phyloP scores from a whole-genome alignment of 2,329 filamentous ascomycete genomes.

The Xylaria sp. region DNA sequence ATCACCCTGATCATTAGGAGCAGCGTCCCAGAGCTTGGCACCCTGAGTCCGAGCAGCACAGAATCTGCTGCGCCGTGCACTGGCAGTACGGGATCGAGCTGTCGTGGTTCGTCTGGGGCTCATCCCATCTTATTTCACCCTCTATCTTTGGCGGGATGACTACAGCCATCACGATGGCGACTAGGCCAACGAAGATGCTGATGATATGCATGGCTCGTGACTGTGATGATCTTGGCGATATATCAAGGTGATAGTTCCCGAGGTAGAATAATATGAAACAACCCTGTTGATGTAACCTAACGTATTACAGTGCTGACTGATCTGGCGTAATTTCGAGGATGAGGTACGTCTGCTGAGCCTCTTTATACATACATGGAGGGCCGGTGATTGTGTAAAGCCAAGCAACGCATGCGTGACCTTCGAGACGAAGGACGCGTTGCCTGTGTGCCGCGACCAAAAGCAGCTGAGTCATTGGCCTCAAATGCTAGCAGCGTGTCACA shows the following conservation, averaged over 20 bases:
- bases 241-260: neutral
- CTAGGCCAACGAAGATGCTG: constrained; percentile 12
- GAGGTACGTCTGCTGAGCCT: neutral
- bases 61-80: constrained; percentile 21
- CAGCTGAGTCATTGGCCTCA: neutral
- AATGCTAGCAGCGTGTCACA: constrained; percentile 2
- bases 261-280: neutral
- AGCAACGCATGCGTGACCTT: constrained; percentile 7
- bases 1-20: neutral
- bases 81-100: constrained; percentile 28
- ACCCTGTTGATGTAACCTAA: neutral
- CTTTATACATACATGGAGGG: constrained; percentile 10
- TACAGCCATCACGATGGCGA: constrained; percentile 9
- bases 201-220: constrained; percentile 18
- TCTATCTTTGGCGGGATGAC: neutral
- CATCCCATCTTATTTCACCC: neutral
- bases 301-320: neutral
- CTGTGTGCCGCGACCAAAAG: constrained; percentile 15
- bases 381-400: constrained; percentile 1
- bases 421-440: constrained; percentile 4
- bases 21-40: constrained; percentile 22
- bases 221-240: neutral
- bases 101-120: constrained; percentile 9
- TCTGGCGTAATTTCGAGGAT: neutral
- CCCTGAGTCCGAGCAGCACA: constrained; percentile 32